Base-by-base conservation (phyloP, 192 early-diverging fungal genomes). In the Borealophlyctis nickersoniae region DNA sequence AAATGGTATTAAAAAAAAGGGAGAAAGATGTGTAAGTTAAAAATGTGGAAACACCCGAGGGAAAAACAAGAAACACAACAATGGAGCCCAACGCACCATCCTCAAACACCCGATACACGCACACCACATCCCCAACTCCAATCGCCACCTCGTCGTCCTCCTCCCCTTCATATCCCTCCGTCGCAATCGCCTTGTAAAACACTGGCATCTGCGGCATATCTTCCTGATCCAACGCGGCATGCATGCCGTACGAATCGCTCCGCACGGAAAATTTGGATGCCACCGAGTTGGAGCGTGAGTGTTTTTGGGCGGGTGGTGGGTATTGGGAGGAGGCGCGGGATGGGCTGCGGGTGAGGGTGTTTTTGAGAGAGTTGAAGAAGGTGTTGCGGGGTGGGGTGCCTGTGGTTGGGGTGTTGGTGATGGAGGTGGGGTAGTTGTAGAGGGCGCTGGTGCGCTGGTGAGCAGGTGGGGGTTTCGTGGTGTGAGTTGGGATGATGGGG, bases 91-190 rank as follows among this genome's bases (percentile, higher is more conserved):
- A 29, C 63, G 31, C 52, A 65, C 63, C 66, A 69, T 69, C 67
- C 26, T 69, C 67, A 69, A 69, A 69, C 19, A 63, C 60, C 30
- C 45, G 50, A 22, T 36, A 19, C 52, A 69, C 67, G 56, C 54
- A 54, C 3, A 69, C 60, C 22, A 55, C 22, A 33, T 69, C 67
- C 5, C 67, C 67, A 4, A 36, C 35, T 26, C 33, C 4, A 9
- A 69, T 26, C 2, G 4, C 4, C 3, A 69, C 31, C 39, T 69
- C 67, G 33, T 69, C 67, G 0, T 23, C 22, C 26, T 63, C 67
- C 1, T 23, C 16, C 19, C 9, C 2, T 19, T 35, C 52, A 32
- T 63, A 69, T 1, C 51, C 27, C 34, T 69, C 67, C 4, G 9
- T 63, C 14, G 63, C 67, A 54, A 56, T 48, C 3, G 67, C 67